Evolutionary conservation across 768 basidiomycete species (phyloP), one percentile per base, ranked within the genome.

Genomic region (Cytidiella melzeri): DNA sequence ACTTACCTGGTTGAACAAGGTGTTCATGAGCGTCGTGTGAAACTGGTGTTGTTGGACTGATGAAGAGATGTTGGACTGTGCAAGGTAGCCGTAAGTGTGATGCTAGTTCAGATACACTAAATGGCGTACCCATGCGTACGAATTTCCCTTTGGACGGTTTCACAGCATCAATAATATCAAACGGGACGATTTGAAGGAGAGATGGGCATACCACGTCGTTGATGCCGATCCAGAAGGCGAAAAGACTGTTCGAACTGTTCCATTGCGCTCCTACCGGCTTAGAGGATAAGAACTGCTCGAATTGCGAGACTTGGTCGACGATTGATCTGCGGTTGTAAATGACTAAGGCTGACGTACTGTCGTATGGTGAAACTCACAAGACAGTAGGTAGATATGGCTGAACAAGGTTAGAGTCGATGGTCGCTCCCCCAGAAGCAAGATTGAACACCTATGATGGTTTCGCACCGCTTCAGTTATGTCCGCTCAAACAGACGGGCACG

Each of bases 401-500:
- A 5, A 70, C 68, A n/a, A 70, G 64, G 7, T 67, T 61, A 19
- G 64, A 55, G 51, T 69, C 68, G 46, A 67, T 70, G 15, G 66
- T 67, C 4, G 69, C 69, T 15, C 69, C 69, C 27, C 68, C 69
- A 24, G 59, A 69, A 12, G 67, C 69, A 11, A 69, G 53, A 57
- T 69, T 63, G 58, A 66, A 67, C 11, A 62, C 59, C 63, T 65
- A 36, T n/a, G n/a, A n/a, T n/a, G n/a, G n/a, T n/a, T n/a, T n/a
- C n/a, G n/a, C n/a, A n/a, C n/a, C n/a, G n/a, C n/a, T n/a, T n/a
- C 20, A 77, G 46, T 5, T 28, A 63, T 68, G 67, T 79, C 81
- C 64, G 71, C 70, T n/a, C 43, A 21, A 25, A 52, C 42, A 34
- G 23, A 34, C 12, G 19, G 41, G 25, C 12, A 13, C 34, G 26